Base-by-base conservation (phyloP, 2,329 filamentous ascomycete species). In the Penicillium expansum region DNA sequence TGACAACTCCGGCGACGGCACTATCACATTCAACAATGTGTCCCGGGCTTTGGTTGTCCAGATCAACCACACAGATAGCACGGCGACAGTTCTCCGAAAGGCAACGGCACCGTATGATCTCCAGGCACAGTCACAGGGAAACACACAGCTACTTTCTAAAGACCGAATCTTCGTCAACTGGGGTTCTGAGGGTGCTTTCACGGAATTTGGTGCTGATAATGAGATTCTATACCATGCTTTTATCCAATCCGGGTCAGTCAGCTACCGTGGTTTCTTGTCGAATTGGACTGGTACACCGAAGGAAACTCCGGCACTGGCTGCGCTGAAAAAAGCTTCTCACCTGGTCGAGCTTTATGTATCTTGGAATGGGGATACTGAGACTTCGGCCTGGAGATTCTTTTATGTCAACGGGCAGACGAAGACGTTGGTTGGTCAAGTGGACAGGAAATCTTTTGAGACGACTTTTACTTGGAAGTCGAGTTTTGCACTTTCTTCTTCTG, bases 211-310 rank as follows among this genome's bases (percentile, higher is more conserved):
- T 22, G 54, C 62, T 1, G 61, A 74, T 45, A 69, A 71, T 4
- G 67, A 64, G 4, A 54, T 66, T 0, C 61, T 74, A 14, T 73
- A 72, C 57, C 72, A 74, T 52, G 67, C 71, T 0, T 73, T 72
- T 51, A 63, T 73, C 42, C 66, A 74, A 30, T 59, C 64, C 20
- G 64, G 61, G 8, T 69, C 71, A 0, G 59, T 74, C 56, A 75
- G 69, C 55, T 76, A 76, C 57, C 70, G 74, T 10, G 73, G 60
- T 0, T 76, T 73, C 42, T 56, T 67, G 11, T 70, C 64, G n/a
- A 72, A 75, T 38, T 76, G 73, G 74, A 73, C 69, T 1, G 74
- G 69, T 0, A 56, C 39, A 0, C 53, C 53, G 3, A 35, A 49
- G 18, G 47, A 51, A 20, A 16, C 1, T 5, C 53, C 53, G 5